These are phyloP conservation scores for Dicorynia guianensis DNA, from an alignment of 306 rosid species.

Conservation along the genomic window DNA sequence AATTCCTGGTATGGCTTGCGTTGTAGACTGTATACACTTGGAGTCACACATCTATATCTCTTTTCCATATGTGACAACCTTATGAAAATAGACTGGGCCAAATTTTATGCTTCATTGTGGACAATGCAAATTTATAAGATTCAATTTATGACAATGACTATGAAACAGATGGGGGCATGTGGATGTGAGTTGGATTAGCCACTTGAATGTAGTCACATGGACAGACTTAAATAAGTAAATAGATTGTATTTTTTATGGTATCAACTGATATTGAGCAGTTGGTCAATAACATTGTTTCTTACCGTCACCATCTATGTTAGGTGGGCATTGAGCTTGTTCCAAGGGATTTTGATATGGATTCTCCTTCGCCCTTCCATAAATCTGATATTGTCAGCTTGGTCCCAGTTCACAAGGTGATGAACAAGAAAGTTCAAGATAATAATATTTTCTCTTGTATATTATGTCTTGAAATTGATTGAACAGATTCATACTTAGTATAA, in stretches of 20 bases:
- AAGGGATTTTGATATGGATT: conserved; percentile 94
- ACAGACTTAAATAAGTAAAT: conserved; percentile 9
- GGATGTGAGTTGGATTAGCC: conserved; percentile 13
- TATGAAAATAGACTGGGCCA: neutral
- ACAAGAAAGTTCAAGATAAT: conserved; percentile 36
- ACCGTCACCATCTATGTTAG: conserved; percentile 47
- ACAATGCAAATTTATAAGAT: conserved; percentile 13
- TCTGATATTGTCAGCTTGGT: conserved; percentile 88
- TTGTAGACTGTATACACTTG: conserved; percentile 29
- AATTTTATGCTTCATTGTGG: conserved; percentile 11
- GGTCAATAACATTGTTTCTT: conserved; percentile 38
- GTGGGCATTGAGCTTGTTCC: conserved; percentile 97
- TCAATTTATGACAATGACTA: neutral
- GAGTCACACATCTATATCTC: conserved; percentile 2
- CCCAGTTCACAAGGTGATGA: conserved; percentile 90
- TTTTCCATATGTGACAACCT: conserved; percentile 6
- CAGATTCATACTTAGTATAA: conserved; percentile 37
- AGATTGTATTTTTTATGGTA: conserved; percentile 15
- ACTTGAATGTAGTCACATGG: conserved; percentile 10
- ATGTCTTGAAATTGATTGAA: conserved; percentile 24
- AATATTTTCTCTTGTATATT: conserved; percentile 21
- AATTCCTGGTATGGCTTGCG: conserved; percentile 34
- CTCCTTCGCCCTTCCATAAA: conserved; percentile 78
- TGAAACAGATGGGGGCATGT: conserved; percentile 4
- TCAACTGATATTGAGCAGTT: conserved; percentile 31